Evolutionary conservation across 495 filamentous ascomycete species (phyloP), one percentile per base, ranked within the genome.

Genomic region (Alectoria sarmentosa): DNA sequence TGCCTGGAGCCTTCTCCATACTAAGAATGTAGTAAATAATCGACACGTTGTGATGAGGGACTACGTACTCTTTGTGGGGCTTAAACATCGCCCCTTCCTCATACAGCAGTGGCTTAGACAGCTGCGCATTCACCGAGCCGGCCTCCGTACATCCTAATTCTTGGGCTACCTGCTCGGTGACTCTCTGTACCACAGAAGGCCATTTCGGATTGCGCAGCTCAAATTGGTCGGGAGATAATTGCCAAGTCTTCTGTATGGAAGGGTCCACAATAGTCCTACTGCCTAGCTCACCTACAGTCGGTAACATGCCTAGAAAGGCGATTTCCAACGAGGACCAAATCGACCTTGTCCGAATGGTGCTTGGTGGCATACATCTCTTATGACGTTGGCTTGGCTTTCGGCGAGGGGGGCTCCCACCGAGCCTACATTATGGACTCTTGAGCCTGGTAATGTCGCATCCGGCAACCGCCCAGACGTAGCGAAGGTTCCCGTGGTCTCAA

Each of bases 151-250:
- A 46, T 46, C 21, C 44, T 19, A 59, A 42, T 19, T 59, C 32
- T 39, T n/a, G 23, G 13, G 57, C 34, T 26, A 59, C 57, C n/a
- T n/a, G 32, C 7, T 37, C 32, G 36, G 41, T 42, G 36, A 59
- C 15, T 32, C 39, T 28, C 17, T 59, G 57, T 4, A 59, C n/a
- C n/a, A 59, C 36, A 26, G 57, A 42, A 59, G 57, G 34, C 77
- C 76, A 80, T 38, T n/a, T 56, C 2, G 75, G 71, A 57, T 77
- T 75, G 41, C 61, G 67, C 23, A 82, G 69, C 41, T 73, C 65
- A 23, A 85, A 75, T n/a, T 81, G 75, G 32, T 69, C 58, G 0
- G 74, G 60, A 66, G 80, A 71, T 17, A 84, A 66, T 65, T 83
- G 78, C 78, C 76, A 80, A 0, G 77, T 81, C 58, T 78, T 82